A percentile compares a stretch with the other conserved stretches of the same genome.
phyloP scores from a whole-genome alignment of 2,329 filamentous ascomycete genomes.

The Ophiocordyceps australis region DNA sequence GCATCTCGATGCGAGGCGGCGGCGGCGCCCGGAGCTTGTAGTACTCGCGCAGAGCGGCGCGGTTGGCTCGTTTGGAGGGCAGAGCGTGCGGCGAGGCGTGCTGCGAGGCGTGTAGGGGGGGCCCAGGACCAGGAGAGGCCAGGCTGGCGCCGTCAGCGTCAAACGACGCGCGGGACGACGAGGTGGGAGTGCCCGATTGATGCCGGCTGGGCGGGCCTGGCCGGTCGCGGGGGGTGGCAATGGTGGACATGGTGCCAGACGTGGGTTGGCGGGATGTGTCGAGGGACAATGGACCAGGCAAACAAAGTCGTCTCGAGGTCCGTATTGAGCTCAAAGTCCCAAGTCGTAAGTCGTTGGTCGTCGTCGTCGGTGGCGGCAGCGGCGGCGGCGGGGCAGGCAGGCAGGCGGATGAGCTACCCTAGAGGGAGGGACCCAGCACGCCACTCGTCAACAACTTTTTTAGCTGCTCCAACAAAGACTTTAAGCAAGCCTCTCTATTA shows the following conservation, averaged over 20 bases:
- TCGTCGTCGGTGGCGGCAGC: too few relatives aligned
- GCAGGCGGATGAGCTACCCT: too few relatives aligned
- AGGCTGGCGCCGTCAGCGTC: conserved; percentile 44
- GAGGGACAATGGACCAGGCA: too few relatives aligned
- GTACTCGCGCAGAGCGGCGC: conserved; percentile 80
- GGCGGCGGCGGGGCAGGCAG: too few relatives aligned
- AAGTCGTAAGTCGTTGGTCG: too few relatives aligned
- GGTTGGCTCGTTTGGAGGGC: conserved; percentile 38
- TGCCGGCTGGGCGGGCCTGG: conserved; percentile 39
- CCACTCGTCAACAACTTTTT: too few relatives aligned
- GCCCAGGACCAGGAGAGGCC: conserved; percentile 36
- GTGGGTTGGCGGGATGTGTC: neutral
- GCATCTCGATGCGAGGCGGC: conserved; percentile 22
- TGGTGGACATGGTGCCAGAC: conserved; percentile 37
- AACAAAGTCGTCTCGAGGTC: too few relatives aligned
- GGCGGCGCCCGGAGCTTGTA: conserved; percentile 51
- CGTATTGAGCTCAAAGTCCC: too few relatives aligned
- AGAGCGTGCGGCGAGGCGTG: conserved; percentile 13
- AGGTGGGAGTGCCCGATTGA: conserved; percentile 44
- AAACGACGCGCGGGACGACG: conserved; percentile 58
- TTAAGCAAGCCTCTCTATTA: too few relatives aligned
- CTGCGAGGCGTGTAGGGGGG: too few relatives aligned
- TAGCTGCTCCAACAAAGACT: too few relatives aligned
- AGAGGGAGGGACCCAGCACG: too few relatives aligned
- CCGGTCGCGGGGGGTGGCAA: conserved; percentile 42